Evolutionary conservation across 495 filamentous ascomycete species (phyloP).

Genomic region (Aspergillus biplanus): DNA sequence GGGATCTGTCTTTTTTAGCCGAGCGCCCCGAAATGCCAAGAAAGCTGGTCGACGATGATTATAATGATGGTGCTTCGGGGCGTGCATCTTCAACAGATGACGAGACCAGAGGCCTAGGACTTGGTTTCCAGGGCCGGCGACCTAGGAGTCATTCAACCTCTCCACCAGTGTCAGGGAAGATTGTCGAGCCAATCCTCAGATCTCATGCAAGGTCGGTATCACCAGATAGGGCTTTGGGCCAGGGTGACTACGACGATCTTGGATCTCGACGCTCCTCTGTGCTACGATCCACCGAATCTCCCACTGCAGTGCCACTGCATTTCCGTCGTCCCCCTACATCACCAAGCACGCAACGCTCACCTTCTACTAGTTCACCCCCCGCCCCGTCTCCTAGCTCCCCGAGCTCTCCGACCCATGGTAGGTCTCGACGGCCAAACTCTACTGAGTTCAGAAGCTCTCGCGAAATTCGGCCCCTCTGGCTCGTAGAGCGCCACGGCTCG

Average conservation of each 20-base stretch:
- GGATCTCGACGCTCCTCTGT: slow-evolving; percentile 35
- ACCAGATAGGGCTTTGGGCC: slow-evolving; percentile 29
- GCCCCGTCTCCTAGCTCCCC: slow-evolving; percentile 36
- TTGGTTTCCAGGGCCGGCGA: slow-evolving; percentile 32
- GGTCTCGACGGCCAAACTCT: slow-evolving; percentile 47
- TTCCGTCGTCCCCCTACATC: slow-evolving; percentile 53
- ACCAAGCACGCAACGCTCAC: slow-evolving; percentile 38
- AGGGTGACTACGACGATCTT: slow-evolving; percentile 17
- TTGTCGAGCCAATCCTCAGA: slow-evolving; percentile 37
- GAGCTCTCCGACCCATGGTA: slow-evolving; percentile 39
- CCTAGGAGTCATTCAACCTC: slow-evolving; percentile 44
- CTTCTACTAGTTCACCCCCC: slow-evolving; percentile 35
- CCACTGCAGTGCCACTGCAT: slow-evolving; percentile 54
- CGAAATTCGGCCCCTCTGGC: slow-evolving; percentile 54
- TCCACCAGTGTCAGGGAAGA: slow-evolving; percentile 36
- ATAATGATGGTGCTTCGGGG: slow-evolving; percentile 44
- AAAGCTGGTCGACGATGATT: slow-evolving; percentile 32
- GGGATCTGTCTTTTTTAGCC: slow-evolving; percentile 54
- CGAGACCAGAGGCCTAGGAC: slow-evolving; percentile 25
- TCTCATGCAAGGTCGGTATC: slow-evolving; percentile 45
- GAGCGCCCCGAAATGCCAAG: slow-evolving; percentile 52
- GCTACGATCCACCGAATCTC: slow-evolving; percentile 42
- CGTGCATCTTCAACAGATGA: slow-evolving; percentile 28
- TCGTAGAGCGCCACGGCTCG: slow-evolving; percentile 51
- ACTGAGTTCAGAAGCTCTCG: slow-evolving; percentile 51